phyloP scores from a whole-genome alignment of 495 filamentous ascomycete species.

The Cetradonia linearis region DNA sequence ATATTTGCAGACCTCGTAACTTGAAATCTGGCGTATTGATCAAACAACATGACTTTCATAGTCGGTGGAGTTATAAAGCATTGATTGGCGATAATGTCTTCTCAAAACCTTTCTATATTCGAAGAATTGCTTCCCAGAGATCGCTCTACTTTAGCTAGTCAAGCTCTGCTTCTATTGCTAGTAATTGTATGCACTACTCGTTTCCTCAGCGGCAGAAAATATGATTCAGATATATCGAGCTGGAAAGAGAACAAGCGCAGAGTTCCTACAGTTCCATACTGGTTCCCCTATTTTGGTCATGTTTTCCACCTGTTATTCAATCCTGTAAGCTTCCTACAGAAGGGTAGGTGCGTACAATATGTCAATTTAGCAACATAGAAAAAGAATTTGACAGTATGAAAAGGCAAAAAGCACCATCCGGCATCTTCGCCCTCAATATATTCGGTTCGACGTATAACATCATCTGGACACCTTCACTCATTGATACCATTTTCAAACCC shows the following conservation, averaged over 20 bases:
- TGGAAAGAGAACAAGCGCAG: slow-evolving; percentile 24
- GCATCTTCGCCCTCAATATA: slow-evolving; percentile 45
- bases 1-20: too few relatives aligned
- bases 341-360: slow-evolving; percentile 33
- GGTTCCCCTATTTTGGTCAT: slow-evolving; percentile 50
- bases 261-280: slow-evolving; percentile 45
- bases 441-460: slow-evolving; percentile 41
- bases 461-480: slow-evolving; percentile 42
- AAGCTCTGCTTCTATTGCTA: slow-evolving; percentile 4
- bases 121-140: not conserved
- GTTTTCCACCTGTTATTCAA: slow-evolving; percentile 38
- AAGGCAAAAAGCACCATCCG: slow-evolving; percentile 31
- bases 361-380: too few relatives aligned
- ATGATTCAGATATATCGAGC: not conserved
- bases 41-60: not conserved
- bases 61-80: not conserved
- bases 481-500: slow-evolving; percentile 32
- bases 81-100: not conserved
- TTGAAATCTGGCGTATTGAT: not conserved
- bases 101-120: not conserved
- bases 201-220: slow-evolving; percentile 7
- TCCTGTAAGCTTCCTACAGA: slow-evolving; percentile 34
- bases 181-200: slow-evolving; percentile 10
- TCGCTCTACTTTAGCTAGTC: not conserved
- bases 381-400: not conserved